Evolutionary conservation across 83 land plant species (phyloP).

Genomic region (Picea abies): DNA sequence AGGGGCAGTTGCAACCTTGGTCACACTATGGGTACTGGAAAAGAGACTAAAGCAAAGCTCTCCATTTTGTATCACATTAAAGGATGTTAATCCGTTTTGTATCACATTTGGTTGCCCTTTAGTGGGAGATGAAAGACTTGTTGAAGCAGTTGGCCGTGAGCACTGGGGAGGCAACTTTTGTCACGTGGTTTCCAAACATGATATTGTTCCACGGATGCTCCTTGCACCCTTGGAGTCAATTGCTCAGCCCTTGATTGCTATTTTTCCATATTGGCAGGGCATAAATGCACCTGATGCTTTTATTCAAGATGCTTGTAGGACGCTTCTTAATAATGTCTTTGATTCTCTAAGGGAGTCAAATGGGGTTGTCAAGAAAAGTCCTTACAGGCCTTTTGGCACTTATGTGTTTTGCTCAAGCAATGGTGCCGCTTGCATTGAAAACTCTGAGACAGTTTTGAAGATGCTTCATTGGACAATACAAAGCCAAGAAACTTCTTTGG

Average conservation of each 20-base stretch:
- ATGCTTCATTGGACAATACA: slow-evolving; percentile 7
- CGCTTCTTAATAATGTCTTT: slow-evolving; percentile 26
- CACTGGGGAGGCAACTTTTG: background rate
- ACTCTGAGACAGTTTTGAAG: slow-evolving; percentile 13
- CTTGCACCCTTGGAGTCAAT: slow-evolving; percentile 34
- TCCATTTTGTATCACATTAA: no score
- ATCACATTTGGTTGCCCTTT: background rate
- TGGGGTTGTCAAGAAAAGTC: background rate
- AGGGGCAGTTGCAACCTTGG: no score
- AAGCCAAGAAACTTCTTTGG: background rate
- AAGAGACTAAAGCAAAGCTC: no score
- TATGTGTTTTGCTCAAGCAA: slow-evolving; percentile 41
- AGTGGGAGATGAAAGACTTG: no score
- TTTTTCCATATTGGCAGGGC: slow-evolving; percentile 30
- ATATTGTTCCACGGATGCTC: slow-evolving; percentile 28
- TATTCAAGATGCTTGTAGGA: slow-evolving; percentile 17
- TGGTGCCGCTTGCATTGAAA: slow-evolving; percentile 54
- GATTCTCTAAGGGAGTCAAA: background rate
- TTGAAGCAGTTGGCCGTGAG: background rate
- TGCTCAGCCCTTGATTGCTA: slow-evolving; percentile 5
- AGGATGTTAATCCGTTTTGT: background rate
- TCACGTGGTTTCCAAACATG: background rate
- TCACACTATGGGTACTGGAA: no score
- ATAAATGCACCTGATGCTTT: slow-evolving; percentile 15
- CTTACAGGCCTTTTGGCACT: slow-evolving; percentile 56